Conservation (phyloP, 2,329 filamentous ascomycete species). For the Alternaria brassicicola region DNA sequence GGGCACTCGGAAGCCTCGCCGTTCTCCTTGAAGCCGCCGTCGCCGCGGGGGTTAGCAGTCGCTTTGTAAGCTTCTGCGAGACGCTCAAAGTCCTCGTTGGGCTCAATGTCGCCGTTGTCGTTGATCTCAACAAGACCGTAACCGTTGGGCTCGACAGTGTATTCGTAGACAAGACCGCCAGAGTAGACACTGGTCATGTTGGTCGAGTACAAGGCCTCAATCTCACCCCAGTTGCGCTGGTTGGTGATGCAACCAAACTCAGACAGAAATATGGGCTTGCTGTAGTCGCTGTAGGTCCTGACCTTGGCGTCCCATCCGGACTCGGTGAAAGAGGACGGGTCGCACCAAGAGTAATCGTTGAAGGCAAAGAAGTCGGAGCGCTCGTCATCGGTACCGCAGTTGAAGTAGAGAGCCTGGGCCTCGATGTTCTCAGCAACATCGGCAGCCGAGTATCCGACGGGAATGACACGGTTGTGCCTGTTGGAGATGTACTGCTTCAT, state of each 20-base stretch:
- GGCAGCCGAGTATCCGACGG: conserved; percentile 82
- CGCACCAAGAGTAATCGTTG: conserved; percentile 82
- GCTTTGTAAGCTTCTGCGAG: conserved; percentile 59
- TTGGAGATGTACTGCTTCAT: conserved; percentile 80
- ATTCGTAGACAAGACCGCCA: conserved; percentile 95
- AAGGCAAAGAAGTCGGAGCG: conserved; percentile 88
- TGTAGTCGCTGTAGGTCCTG: conserved; percentile 45
- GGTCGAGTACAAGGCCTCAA: conserved; percentile 75
- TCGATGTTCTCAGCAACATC: conserved; percentile 85
- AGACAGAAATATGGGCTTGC: conserved; percentile 74
- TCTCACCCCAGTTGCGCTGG: conserved; percentile 79
- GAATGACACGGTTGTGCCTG: conserved; percentile 69
- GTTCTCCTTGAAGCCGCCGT: conserved; percentile 63
- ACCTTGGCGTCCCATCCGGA: conserved; percentile 74
- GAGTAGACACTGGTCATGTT: conserved; percentile 93
- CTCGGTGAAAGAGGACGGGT: conserved; percentile 64
- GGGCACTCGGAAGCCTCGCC: conserved; percentile 63
- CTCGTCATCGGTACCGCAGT: conserved; percentile 85
- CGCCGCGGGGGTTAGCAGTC: conserved; percentile 59
- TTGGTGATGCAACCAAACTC: conserved; percentile 91
- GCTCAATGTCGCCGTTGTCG: conserved; percentile 58
- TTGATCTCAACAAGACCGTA: conserved; percentile 79
- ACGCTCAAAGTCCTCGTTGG: conserved; percentile 67
- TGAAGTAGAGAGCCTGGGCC: conserved; percentile 89
- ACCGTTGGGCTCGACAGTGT: conserved; percentile 68